Conservation (phyloP, 805 yeast species). For the Lachancea lanzarotensis region DNA sequence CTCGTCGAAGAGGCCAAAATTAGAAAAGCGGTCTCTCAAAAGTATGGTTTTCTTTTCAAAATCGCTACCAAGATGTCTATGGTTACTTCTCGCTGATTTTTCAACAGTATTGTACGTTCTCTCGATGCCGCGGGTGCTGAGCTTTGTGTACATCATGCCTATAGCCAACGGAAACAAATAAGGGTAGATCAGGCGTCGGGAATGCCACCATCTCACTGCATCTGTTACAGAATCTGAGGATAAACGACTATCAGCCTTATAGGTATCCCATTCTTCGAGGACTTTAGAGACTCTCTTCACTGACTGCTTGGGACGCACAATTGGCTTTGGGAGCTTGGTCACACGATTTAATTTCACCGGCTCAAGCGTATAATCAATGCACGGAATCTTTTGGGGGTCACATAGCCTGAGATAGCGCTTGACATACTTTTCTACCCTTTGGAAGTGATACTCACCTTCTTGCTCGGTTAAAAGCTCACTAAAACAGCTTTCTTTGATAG, state of each 20-base stretch:
- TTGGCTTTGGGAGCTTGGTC: not conserved
- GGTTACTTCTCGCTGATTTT: not conserved
- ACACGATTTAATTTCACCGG: not conserved
- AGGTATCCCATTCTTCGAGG: slow-evolving; percentile 2
- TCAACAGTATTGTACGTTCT: not conserved
- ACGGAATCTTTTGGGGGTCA: too few species aligned
- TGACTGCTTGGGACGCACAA: not conserved
- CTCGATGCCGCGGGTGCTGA: slow-evolving; percentile 2
- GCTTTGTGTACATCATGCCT: slow-evolving; percentile 2
- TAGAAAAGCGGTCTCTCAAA: slow-evolving; percentile 2
- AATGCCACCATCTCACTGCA: slow-evolving; percentile 1
- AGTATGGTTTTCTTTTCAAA: not conserved
- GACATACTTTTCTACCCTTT: too few species aligned
- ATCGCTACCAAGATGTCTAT: not conserved
- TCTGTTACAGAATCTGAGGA: not conserved
- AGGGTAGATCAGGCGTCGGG: not conserved
- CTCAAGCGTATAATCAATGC: not conserved
- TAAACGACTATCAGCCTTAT: not conserved
- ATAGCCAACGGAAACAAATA: slow-evolving; percentile 2
- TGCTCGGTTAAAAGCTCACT: too few species aligned
- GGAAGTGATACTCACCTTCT: too few species aligned
- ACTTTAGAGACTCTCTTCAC: not conserved
- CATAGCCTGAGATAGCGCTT: too few species aligned
- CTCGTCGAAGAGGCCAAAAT: slow-evolving; percentile 1
- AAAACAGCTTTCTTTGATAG: too few species aligned